phyloP scores from a whole-genome alignment of 768 basidiomycete genomes.

The Lentinus tigrinus region DNA sequence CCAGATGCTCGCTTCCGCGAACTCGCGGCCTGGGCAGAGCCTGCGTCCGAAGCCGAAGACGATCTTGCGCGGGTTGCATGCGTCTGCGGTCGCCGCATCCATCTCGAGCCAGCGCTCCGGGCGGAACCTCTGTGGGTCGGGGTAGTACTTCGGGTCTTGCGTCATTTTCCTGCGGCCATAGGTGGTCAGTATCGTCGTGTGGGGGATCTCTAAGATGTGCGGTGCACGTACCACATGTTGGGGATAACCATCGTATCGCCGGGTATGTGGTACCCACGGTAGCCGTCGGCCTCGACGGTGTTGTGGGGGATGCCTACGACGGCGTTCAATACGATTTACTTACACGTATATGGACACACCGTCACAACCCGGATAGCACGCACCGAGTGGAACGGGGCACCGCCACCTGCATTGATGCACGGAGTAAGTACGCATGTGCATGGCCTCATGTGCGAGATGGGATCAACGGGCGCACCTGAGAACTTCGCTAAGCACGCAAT shows the following conservation, averaged over 20 bases:
- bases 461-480: constrained; percentile 14
- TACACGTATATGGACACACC: not conserved
- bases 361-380: not conserved
- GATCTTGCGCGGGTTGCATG: constrained; percentile 42
- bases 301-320: constrained; percentile 22
- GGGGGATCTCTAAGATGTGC: not conserved
- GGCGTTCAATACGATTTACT: not conserved
- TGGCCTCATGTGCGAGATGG: no score
- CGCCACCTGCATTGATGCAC: constrained; percentile 9
- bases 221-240: constrained; percentile 15
- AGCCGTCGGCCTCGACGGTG: constrained; percentile 22
- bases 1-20: constrained; percentile 51
- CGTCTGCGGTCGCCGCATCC: constrained; percentile 28
- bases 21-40: constrained; percentile 54
- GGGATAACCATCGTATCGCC: constrained; percentile 21
- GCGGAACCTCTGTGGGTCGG: constrained; percentile 44
- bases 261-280: constrained; percentile 24
- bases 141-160: constrained; percentile 31
- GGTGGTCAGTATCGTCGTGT: not conserved
- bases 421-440: not conserved
- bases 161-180: constrained; percentile 27
- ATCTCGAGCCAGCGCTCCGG: constrained; percentile 51
- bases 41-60: constrained; percentile 59
- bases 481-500: constrained; percentile 39
- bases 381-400: constrained; percentile 19